Evolutionary conservation across 441 rosid genomes (phyloP).

Genomic region (Erodium chrysanthum): DNA sequence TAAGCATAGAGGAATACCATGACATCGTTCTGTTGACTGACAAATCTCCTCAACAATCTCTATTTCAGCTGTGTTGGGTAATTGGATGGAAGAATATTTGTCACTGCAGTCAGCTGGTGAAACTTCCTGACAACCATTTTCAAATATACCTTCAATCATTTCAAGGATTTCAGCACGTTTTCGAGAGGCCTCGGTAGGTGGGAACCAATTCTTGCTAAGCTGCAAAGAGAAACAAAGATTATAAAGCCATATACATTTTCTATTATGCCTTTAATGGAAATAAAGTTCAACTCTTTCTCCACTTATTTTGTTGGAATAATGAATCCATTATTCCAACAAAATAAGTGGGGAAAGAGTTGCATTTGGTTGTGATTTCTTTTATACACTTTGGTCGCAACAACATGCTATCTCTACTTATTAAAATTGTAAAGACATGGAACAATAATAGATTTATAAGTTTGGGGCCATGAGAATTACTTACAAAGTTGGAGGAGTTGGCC

Average conservation of each 20-base stretch:
- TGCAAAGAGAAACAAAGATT: slow-evolving; percentile 18
- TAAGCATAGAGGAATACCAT: slow-evolving; percentile 19
- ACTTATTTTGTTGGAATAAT: background rate
- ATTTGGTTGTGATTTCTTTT: too few species aligned
- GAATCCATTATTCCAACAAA: too few species aligned
- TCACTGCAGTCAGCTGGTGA: slow-evolving; percentile 25
- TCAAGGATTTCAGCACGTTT: slow-evolving; percentile 45
- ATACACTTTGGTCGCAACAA: background rate
- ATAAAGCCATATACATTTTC: background rate
- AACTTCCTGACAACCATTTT: slow-evolving; percentile 26
- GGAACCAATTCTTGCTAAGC: slow-evolving; percentile 70
- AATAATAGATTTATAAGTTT: background rate
- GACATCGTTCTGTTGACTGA: slow-evolving; percentile 19
- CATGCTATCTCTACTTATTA: background rate
- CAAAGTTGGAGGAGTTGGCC: slow-evolving; percentile 35
- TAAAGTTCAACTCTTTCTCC: background rate
- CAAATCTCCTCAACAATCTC: slow-evolving; percentile 25
- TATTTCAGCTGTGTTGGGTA: slow-evolving; percentile 19
- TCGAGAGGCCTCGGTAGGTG: slow-evolving; percentile 52
- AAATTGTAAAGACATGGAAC: background rate
- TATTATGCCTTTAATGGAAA: background rate
- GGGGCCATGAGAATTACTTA: slow-evolving; percentile 27
- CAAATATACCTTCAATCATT: slow-evolving; percentile 40
- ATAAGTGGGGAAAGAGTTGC: too few species aligned
- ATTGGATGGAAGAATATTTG: slow-evolving; percentile 17